A percentile compares a stretch with the other conserved stretches of the same genome.
These are phyloP conservation scores for Globisporangium polare DNA, from an alignment of 352 stramenopile genomes.

Conservation along the genomic window DNA sequence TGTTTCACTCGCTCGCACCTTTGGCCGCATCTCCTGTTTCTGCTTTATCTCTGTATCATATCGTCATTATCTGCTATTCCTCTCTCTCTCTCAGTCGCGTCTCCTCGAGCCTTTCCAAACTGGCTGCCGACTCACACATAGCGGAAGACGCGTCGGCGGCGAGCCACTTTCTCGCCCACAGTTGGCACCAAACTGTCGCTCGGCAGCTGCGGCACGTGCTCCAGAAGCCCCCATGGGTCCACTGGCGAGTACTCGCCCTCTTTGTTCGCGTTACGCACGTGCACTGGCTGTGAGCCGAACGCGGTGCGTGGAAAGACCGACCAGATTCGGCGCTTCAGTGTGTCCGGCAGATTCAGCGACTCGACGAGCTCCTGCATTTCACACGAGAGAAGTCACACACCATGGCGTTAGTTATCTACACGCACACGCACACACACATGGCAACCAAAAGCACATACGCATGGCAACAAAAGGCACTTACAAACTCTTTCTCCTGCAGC, in stretches of 20 bases:
- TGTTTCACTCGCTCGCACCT: slow-evolving; percentile 9
- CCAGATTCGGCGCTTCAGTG: slow-evolving; percentile 66
- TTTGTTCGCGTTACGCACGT: slow-evolving; percentile 17
- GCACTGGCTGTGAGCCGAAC: slow-evolving; percentile 26
- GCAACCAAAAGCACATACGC: slow-evolving; percentile 10
- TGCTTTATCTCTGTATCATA: neutral
- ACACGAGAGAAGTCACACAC: neutral
- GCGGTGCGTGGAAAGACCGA: slow-evolving; percentile 58
- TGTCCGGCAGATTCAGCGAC: slow-evolving; percentile 46
- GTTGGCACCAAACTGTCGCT: slow-evolving; percentile 53
- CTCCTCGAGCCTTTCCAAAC: neutral
- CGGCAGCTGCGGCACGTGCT: slow-evolving; percentile 64
- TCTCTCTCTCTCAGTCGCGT: neutral
- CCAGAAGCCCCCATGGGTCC: slow-evolving; percentile 75
- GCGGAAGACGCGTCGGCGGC: slow-evolving; percentile 64
- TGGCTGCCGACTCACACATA: slow-evolving; percentile 36
- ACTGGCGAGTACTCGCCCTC: slow-evolving; percentile 31
- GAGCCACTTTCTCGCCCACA: slow-evolving; percentile 40
- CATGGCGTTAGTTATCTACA: neutral
- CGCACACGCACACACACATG: no score
- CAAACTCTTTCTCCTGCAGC: slow-evolving; percentile 70
- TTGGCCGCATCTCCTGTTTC: neutral
- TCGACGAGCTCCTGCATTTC: slow-evolving; percentile 58
- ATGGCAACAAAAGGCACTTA: slow-evolving; percentile 29
- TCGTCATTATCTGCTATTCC: neutral